phyloP scores from a whole-genome alignment of 2,329 filamentous ascomycete species.

The Colletotrichum sp. region DNA sequence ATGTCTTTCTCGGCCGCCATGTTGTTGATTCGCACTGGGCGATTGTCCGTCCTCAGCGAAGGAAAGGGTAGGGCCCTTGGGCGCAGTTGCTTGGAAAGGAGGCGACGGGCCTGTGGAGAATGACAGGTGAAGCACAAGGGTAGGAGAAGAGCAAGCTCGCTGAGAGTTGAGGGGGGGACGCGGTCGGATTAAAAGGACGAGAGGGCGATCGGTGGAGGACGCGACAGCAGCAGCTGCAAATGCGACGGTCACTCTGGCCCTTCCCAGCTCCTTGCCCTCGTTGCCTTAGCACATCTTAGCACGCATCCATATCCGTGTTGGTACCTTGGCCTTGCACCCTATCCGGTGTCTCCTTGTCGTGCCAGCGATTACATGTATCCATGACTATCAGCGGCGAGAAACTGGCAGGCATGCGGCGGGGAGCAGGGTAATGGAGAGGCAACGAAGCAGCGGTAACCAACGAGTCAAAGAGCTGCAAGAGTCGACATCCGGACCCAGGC shows the following conservation, averaged over 20 bases:
- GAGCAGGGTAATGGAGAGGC: not conserved
- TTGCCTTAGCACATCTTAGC: not conserved
- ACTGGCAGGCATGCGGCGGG: not conserved
- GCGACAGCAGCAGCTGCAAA: not conserved
- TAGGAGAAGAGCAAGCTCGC: not conserved
- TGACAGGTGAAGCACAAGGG: not conserved
- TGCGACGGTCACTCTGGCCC: not conserved
- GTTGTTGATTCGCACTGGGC: not conserved
- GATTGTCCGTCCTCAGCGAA: not conserved
- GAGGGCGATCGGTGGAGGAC: not conserved
- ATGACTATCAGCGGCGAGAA: slow-evolving; percentile 14
- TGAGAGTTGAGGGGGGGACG: not conserved
- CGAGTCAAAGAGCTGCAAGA: not conserved
- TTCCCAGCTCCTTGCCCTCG: not conserved
- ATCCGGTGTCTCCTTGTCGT: not conserved
- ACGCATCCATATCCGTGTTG: not conserved
- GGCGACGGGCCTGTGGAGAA: not conserved
- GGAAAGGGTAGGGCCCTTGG: not conserved
- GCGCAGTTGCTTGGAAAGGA: not conserved
- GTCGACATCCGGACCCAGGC: not conserved
- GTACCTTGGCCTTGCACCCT: not conserved
- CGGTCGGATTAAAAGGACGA: slow-evolving; percentile 1
- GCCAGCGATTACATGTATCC: not conserved
- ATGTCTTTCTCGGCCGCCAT: slow-evolving; percentile 13
- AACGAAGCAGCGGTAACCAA: not conserved